A percentile compares a stretch with the other conserved stretches of the same genome.
phyloP scores from a whole-genome alignment of 495 filamentous ascomycete species.

The Annulohypoxylon stygium region DNA sequence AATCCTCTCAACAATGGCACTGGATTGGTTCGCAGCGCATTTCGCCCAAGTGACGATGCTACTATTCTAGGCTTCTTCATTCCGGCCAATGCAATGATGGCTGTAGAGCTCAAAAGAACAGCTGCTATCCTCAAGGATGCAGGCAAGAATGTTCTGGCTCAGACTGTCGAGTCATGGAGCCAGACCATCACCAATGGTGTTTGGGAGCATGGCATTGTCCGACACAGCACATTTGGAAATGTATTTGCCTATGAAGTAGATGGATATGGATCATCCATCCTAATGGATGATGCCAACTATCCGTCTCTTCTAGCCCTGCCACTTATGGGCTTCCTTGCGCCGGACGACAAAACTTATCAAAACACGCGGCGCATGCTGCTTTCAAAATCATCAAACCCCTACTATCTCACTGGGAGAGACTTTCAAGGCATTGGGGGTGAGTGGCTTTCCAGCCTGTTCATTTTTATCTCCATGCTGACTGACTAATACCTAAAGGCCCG shows the following conservation, averaged over 20 bases:
- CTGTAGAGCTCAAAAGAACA: slow-evolving; percentile 85
- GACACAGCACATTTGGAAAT: slow-evolving; percentile 82
- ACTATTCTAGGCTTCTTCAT: slow-evolving; percentile 96
- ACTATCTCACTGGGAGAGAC: slow-evolving; percentile 81
- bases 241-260: slow-evolving; percentile 99
- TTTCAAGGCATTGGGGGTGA: slow-evolving; percentile 90
- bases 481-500: slow-evolving; percentile 55
- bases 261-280: slow-evolving; percentile 87
- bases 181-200: slow-evolving; percentile 79
- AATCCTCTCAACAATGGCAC: slow-evolving; percentile 91
- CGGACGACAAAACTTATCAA: slow-evolving; percentile 76
- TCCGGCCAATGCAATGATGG: slow-evolving; percentile 95
- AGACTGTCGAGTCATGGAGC: slow-evolving; percentile 71
- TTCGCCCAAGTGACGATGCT: slow-evolving; percentile 98
- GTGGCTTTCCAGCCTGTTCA: slow-evolving; percentile 30
- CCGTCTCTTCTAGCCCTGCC: slow-evolving; percentile 91
- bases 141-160: slow-evolving; percentile 64
- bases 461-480: not conserved
- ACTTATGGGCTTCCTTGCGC: slow-evolving; percentile 82
- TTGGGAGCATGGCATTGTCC: slow-evolving; percentile 90
- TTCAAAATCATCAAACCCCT: slow-evolving; percentile 83
- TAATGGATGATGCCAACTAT: slow-evolving; percentile 99
- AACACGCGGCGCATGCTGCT: slow-evolving; percentile 96
- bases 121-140: slow-evolving; percentile 74
- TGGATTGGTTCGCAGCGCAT: slow-evolving; percentile 89